Conservation (phyloP, 2,329 filamentous ascomycete species). For the Elsinoe batatas region DNA sequence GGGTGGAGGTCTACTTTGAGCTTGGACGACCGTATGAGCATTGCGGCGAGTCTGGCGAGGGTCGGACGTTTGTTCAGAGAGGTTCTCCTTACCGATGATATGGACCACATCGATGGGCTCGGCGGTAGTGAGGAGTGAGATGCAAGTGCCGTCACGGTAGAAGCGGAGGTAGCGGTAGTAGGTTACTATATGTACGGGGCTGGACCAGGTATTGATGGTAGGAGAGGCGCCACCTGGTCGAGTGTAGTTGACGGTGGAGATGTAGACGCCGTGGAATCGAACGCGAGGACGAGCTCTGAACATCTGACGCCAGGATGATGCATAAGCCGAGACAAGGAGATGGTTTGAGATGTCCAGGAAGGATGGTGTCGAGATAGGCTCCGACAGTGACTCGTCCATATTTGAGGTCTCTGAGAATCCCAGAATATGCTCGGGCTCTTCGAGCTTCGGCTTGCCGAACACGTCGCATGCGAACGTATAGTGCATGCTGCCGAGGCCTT, state of each 20-base stretch:
- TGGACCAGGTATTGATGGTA: constrained; percentile 64
- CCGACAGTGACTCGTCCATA: not conserved
- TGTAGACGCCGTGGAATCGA: constrained; percentile 93
- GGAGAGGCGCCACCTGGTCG: constrained; percentile 66
- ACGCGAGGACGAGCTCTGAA: constrained; percentile 76
- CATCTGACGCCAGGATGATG: constrained; percentile 47
- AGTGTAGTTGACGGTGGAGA: constrained; percentile 91
- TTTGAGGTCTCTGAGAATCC: constrained; percentile 5
- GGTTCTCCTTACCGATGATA: constrained; percentile 62
- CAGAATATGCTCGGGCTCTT: constrained; percentile 19
- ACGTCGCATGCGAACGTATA: constrained; percentile 61
- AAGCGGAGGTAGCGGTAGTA: constrained; percentile 97
- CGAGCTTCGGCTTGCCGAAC: constrained; percentile 35
- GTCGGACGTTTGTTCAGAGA: constrained; percentile 27
- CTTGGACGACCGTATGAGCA: not conserved
- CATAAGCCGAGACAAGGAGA: constrained; percentile 24
- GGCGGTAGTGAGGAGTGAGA: constrained; percentile 69
- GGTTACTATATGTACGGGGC: constrained; percentile 87
- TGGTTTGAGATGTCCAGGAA: constrained; percentile 13
- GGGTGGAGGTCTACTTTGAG: not conserved
- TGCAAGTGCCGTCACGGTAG: constrained; percentile 76
- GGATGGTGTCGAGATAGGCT: not conserved
- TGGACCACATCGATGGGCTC: constrained; percentile 85
- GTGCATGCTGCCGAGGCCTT: constrained; percentile 76
- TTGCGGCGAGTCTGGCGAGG: constrained; percentile 5